Base-by-base conservation (phyloP, 768 basidiomycete genomes). In the Macrocybe gigantea region DNA sequence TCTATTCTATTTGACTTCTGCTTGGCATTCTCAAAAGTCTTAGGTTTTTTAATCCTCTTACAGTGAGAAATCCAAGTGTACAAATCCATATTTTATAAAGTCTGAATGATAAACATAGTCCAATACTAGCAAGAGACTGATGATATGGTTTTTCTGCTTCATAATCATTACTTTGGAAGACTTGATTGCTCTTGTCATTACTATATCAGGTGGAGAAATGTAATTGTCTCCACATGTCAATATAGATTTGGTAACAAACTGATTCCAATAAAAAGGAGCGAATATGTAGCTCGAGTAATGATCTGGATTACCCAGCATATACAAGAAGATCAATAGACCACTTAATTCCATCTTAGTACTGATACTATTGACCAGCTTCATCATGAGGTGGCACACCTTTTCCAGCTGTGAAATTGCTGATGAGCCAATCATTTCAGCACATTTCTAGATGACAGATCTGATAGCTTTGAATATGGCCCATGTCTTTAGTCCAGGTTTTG, bases 401-500 rank as follows among this genome's bases (percentile, higher is more conserved):
- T 53, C 55, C 47, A n/a, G n/a, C n/a, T n/a, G n/a, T n/a, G n/a
- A n/a, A n/a, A n/a, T n/a, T n/a, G n/a, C n/a, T n/a, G n/a, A n/a
- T n/a, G n/a, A n/a, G n/a, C n/a, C n/a, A n/a, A n/a, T n/a, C n/a
- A n/a, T n/a, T n/a, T n/a, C n/a, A n/a, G n/a, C n/a, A n/a, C n/a
- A n/a, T n/a, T n/a, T n/a, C n/a, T n/a, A n/a, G n/a, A n/a, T n/a
- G n/a, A 67, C 48, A 7, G 57, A 47, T 9, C 50, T 48, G 0
- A 67, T 52, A 6, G 63, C 48, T 0, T 70, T 59, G 57, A 74
- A 72, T 29, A 71, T 59, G 10, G 55, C 56, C 53, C 70, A 60
- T 0, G 66, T 70, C 39, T 72, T 75, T 8, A 77, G 49, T 1
- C 54, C 38, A 0, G 57, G 39, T 51, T 77, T 77, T 0, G 69